phyloP scores from a whole-genome alignment of 495 filamentous ascomycete genomes.

The Jackrogersella minutella region DNA sequence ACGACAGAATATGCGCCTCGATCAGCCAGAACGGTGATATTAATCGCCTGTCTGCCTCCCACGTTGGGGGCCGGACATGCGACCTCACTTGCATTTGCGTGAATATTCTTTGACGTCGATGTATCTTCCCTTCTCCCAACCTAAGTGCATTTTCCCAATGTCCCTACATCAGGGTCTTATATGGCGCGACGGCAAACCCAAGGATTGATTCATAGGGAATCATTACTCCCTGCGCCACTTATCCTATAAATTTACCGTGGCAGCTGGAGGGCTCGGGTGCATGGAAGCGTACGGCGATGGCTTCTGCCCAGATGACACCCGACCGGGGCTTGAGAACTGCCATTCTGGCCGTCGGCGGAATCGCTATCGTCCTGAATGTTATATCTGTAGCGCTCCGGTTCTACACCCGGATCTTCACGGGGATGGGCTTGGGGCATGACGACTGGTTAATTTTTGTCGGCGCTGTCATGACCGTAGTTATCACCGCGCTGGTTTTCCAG shows the following conservation, averaged over 20 bases:
- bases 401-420: slow-evolving; percentile 41
- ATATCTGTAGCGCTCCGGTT: slow-evolving; percentile 39
- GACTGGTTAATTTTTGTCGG: slow-evolving; percentile 43
- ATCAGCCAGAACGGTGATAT: not conserved
- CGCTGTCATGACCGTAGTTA: slow-evolving; percentile 15
- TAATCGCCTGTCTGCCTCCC: not conserved
- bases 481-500: slow-evolving; percentile 3
- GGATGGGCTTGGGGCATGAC: slow-evolving; percentile 33
- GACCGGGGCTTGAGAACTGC: not conserved
- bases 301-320: not conserved
- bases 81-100: no score
- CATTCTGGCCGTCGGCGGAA: slow-evolving; percentile 21
- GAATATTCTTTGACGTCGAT: no score
- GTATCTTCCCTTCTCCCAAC: no score
- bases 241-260: not conserved
- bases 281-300: not conserved
- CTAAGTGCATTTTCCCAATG: no score
- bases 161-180: not conserved
- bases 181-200: not conserved
- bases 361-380: slow-evolving; percentile 32
- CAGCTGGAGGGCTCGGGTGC: not conserved
- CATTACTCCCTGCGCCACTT: not conserved
- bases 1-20: not conserved
- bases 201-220: not conserved
- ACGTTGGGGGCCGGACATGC: not conserved